Evolutionary conservation across 805 yeast genomes (phyloP).

Genomic region (Yarrowia hollandica): DNA sequence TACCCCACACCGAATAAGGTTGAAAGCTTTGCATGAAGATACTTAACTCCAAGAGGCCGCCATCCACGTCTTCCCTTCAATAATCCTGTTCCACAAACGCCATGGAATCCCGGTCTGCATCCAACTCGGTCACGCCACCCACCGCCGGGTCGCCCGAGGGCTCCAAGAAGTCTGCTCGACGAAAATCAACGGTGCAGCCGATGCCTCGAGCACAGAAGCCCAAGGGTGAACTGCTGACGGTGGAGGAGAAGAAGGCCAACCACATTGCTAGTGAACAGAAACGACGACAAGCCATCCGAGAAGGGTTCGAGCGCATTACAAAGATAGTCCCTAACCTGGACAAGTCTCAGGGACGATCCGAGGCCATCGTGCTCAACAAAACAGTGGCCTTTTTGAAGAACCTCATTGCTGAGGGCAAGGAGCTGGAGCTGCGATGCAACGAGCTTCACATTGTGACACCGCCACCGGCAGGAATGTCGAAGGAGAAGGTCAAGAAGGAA

Average conservation of each 20-base stretch:
- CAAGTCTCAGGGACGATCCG: constrained; percentile 75
- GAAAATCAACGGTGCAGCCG: constrained; percentile 16
- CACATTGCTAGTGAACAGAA: constrained; percentile 86
- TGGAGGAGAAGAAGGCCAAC: constrained; percentile 52
- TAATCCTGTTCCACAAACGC: no score
- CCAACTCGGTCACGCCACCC: constrained; percentile 17
- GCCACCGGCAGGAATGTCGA: constrained; percentile 23
- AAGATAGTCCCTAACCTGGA: constrained; percentile 70
- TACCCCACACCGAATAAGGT: not conserved
- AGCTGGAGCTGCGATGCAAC: constrained; percentile 32
- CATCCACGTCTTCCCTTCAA: not conserved
- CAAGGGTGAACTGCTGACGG: constrained; percentile 36
- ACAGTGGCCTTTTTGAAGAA: constrained; percentile 40
- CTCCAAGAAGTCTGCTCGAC: constrained; percentile 1
- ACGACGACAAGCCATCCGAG: constrained; percentile 79
- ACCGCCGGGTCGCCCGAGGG: not conserved
- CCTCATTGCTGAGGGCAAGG: constrained; percentile 39
- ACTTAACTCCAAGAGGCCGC: no score
- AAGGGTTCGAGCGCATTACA: constrained; percentile 76
- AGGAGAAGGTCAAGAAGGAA: constrained; percentile 18
- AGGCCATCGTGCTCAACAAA: constrained; percentile 66
- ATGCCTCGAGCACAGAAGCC: constrained; percentile 31
- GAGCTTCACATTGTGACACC: constrained; percentile 18
- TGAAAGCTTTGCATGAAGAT: not conserved
- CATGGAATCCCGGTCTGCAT: constrained; percentile 4